Conservation (phyloP, 768 basidiomycete genomes). For the Ramaria sp. region DNA sequence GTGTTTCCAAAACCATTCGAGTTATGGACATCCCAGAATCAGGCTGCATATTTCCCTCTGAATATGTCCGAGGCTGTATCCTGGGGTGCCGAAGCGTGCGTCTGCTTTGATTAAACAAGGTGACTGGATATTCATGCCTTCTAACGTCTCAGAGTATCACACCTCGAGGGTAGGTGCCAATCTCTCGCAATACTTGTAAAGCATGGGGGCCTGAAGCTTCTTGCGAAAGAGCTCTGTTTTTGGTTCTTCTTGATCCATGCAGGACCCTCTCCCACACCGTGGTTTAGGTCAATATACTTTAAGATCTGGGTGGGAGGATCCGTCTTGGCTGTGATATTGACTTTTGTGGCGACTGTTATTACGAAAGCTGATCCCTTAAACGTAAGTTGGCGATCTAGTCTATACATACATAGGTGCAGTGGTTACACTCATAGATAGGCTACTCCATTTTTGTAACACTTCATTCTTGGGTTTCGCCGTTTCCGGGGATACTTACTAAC, state of each 20-base stretch:
- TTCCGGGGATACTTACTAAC: neutral
- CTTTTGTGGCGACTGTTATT: slow-evolving; percentile 62
- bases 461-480: too few species aligned
- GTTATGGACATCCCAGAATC: slow-evolving; percentile 40
- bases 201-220: neutral
- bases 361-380: slow-evolving; percentile 48
- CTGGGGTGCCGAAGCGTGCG: slow-evolving; percentile 73
- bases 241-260: slow-evolving; percentile 78
- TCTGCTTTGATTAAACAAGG: neutral
- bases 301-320: slow-evolving; percentile 64
- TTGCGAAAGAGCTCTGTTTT: slow-evolving; percentile 56
- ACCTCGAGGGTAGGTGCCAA: neutral
- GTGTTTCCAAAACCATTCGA: slow-evolving; percentile 57
- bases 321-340: slow-evolving; percentile 42
- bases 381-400: slow-evolving; percentile 26
- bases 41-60: slow-evolving; percentile 51
- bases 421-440: too few species aligned
- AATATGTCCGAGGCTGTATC: slow-evolving; percentile 50
- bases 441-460: too few species aligned
- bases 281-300: slow-evolving; percentile 72
- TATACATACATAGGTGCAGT: neutral
- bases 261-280: slow-evolving; percentile 50
- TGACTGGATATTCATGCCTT: neutral
- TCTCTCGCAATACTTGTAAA: neutral
- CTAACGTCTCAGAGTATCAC: neutral